Evolutionary conservation across 306 rosid genomes (phyloP).

Genomic region (Dryas alaskensis): DNA sequence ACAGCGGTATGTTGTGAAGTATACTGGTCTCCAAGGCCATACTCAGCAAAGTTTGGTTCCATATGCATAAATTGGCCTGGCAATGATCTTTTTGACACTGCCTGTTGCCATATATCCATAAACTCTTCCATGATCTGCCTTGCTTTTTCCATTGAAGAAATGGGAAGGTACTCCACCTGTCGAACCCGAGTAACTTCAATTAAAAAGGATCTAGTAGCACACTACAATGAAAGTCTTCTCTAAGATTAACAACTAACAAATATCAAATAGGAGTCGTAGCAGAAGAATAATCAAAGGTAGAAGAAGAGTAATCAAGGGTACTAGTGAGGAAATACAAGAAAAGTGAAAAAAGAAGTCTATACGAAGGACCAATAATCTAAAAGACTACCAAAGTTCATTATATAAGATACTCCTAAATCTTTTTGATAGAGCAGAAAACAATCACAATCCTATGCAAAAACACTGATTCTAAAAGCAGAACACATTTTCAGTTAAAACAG

Average conservation of each 20-base stretch:
- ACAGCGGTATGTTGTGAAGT: slow-evolving; percentile 80
- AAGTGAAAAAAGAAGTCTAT: not conserved
- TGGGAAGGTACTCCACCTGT: slow-evolving; percentile 85
- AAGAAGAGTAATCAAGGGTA: not conserved
- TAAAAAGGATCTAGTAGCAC: not conserved
- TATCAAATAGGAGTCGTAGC: not conserved
- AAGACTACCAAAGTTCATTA: not conserved
- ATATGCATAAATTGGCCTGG: slow-evolving; percentile 84
- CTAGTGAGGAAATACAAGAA: not conserved
- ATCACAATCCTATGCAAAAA: not conserved
- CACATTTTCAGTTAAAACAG: not conserved
- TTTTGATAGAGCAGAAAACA: not conserved
- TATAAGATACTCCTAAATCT: not conserved
- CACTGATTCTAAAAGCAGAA: not conserved
- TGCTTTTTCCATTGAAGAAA: slow-evolving; percentile 73
- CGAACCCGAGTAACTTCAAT: slow-evolving; percentile 5
- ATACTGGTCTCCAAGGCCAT: slow-evolving; percentile 65
- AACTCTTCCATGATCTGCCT: slow-evolving; percentile 78
- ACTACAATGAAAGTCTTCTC: not conserved
- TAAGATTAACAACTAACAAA: not conserved
- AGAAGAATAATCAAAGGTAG: not conserved
- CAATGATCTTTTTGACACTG: slow-evolving; percentile 66
- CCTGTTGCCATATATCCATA: slow-evolving; percentile 66
- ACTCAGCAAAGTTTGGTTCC: slow-evolving; percentile 71
- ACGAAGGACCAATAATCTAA: not conserved